These are phyloP conservation scores for Knufia fluminis DNA, from an alignment of 2,329 filamentous ascomycete species.

Conservation along the genomic window DNA sequence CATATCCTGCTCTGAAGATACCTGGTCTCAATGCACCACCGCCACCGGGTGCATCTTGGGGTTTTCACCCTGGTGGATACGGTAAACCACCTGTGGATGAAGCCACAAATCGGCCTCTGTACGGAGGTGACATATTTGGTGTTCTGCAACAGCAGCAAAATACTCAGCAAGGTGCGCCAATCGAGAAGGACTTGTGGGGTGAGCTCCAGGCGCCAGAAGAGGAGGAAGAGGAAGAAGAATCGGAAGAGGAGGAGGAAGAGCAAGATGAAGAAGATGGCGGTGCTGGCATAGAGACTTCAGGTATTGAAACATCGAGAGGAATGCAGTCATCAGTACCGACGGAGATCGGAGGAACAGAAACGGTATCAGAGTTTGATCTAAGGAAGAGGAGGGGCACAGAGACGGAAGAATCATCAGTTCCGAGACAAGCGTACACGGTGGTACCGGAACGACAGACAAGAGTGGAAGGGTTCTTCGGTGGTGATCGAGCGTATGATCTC, in stretches of 20 bases:
- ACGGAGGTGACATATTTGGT: slow-evolving; percentile 91
- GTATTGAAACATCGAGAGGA: slow-evolving; percentile 71
- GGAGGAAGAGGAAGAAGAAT: slow-evolving; percentile 54
- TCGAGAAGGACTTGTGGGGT: slow-evolving; percentile 86
- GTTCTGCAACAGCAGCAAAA: slow-evolving; percentile 56
- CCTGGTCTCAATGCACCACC: slow-evolving; percentile 89
- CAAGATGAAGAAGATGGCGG: slow-evolving; percentile 53
- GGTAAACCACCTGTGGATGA: slow-evolving; percentile 94
- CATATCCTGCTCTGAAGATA: slow-evolving; percentile 91
- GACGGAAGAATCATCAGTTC: slow-evolving; percentile 67
- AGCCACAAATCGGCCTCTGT: slow-evolving; percentile 71
- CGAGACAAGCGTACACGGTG: slow-evolving; percentile 77
- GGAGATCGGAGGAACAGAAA: slow-evolving; percentile 67
- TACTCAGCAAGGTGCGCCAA: slow-evolving; percentile 60
- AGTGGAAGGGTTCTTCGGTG: slow-evolving; percentile 89
- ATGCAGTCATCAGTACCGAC: slow-evolving; percentile 71
- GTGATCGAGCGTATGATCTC: slow-evolving; percentile 87
- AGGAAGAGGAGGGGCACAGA: slow-evolving; percentile 82
- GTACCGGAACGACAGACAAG: slow-evolving; percentile 80
- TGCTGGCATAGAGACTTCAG: slow-evolving; percentile 62
- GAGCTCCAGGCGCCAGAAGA: slow-evolving; percentile 68
- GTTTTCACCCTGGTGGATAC: slow-evolving; percentile 89
- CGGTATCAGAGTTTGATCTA: slow-evolving; percentile 77
- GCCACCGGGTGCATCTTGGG: slow-evolving; percentile 82
- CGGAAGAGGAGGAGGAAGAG: slow-evolving; percentile 58